These are phyloP conservation scores for Reutealis trisperma DNA, from an alignment of 345 rosid species.

Conservation along the genomic window DNA sequence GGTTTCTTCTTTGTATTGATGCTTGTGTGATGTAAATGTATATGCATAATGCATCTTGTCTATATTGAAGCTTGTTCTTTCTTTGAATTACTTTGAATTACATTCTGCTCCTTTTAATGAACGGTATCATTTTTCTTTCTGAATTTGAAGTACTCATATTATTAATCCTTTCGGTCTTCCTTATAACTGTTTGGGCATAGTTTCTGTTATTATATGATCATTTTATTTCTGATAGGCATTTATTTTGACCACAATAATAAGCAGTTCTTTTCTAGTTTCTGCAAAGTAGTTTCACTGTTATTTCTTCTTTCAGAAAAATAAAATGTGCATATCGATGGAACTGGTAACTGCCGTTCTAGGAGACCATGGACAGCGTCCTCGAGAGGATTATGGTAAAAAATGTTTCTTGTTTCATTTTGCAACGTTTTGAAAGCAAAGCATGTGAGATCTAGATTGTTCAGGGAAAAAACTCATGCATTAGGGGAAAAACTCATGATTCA, in stretches of 20 bases:
- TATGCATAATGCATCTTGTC: conserved; percentile 1
- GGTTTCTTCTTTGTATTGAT: neutral
- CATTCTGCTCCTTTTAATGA: neutral
- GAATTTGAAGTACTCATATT: conserved; percentile 4
- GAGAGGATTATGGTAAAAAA: conserved; percentile 73
- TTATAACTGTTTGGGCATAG: conserved; percentile 1
- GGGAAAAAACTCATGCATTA: neutral
- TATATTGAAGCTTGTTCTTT: neutral
- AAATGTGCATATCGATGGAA: conserved; percentile 93
- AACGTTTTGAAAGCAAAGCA: neutral
- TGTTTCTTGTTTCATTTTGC: conserved; percentile 13
- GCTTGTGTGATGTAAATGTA: neutral
- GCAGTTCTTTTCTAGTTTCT: conserved; percentile 1
- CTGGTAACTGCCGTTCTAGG: conserved; percentile 97
- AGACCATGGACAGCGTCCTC: conserved; percentile 96
- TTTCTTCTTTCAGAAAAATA: conserved; percentile 55
- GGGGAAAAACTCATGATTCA: neutral
- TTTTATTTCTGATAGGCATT: neutral
- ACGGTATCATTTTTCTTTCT: neutral
- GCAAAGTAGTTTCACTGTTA: conserved; percentile 5
- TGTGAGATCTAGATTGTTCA: neutral
- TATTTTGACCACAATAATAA: neutral
- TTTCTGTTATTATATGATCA: neutral
- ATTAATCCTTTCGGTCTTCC: neutral
- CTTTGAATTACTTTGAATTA: neutral